Conservation (phyloP, 192 early-diverging fungal species). For the Backusella tarrabulga region DNA sequence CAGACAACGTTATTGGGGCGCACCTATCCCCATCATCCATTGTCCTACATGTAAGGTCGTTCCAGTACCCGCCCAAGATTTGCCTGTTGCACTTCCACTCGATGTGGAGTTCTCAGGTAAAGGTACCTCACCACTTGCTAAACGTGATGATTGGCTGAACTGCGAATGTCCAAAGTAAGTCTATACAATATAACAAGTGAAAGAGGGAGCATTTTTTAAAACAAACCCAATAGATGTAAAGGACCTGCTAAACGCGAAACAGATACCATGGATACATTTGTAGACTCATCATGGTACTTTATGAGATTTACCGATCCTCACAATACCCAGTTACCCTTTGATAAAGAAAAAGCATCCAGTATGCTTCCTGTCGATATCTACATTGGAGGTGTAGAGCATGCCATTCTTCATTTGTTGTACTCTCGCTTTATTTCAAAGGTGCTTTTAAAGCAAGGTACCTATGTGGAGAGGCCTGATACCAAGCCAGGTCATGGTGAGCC, state of each 20-base stretch:
- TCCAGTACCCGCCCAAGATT: constrained; percentile 76
- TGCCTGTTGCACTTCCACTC: constrained; percentile 75
- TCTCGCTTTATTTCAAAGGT: constrained; percentile 90
- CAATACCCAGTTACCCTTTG: constrained; percentile 59
- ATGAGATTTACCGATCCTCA: constrained; percentile 80
- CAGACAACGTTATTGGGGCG: constrained; percentile 95
- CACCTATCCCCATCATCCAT: constrained; percentile 94
- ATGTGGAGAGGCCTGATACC: constrained; percentile 41
- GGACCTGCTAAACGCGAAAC: constrained; percentile 76
- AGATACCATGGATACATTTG: constrained; percentile 98
- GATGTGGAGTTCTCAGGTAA: constrained; percentile 58
- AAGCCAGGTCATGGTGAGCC: constrained; percentile 68
- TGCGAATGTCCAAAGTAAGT: constrained; percentile 75
- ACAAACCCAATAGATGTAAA: constrained; percentile 51
- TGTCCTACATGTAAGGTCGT: constrained; percentile 80
- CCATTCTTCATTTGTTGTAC: constrained; percentile 93
- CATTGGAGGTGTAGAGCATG: constrained; percentile 93
- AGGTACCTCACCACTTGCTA: constrained; percentile 69
- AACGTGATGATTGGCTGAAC: constrained; percentile 64
- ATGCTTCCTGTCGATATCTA: constrained; percentile 88
- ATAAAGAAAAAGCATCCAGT: constrained; percentile 44
- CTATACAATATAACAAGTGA: background rate
- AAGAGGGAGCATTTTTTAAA: constrained; percentile 23
- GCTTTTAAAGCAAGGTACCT: constrained; percentile 59
- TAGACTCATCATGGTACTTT: constrained; percentile 98